phyloP scores from a whole-genome alignment of 2,329 filamentous ascomycete genomes.

The Fusarium veterinarium region DNA sequence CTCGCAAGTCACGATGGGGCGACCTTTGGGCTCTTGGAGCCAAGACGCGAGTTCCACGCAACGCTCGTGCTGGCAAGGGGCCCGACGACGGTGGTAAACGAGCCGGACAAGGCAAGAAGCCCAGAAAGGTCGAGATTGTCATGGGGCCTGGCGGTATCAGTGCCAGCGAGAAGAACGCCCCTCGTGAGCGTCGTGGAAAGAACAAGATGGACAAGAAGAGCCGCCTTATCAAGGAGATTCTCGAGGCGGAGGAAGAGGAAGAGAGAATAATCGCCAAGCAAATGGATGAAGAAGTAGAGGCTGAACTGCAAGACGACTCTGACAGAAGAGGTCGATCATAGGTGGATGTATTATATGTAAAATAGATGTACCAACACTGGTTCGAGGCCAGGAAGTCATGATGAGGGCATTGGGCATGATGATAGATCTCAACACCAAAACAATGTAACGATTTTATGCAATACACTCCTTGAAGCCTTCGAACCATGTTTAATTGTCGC shows the following conservation, averaged over 20 bases:
- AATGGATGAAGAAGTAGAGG: slow-evolving; percentile 48
- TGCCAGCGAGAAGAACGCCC: slow-evolving; percentile 52
- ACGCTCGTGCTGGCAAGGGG: slow-evolving; percentile 68
- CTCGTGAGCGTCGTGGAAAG: slow-evolving; percentile 56
- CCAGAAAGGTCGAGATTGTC: slow-evolving; percentile 51
- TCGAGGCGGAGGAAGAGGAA: slow-evolving; percentile 50
- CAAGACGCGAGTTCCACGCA: slow-evolving; percentile 79
- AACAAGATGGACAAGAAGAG: slow-evolving; percentile 52
- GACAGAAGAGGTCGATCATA: slow-evolving; percentile 22
- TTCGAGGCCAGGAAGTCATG: slow-evolving; percentile 16
- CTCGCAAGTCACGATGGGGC: slow-evolving; percentile 90
- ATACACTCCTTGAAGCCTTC: not conserved
- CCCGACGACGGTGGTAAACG: slow-evolving; percentile 61
- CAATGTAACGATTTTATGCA: slow-evolving; percentile 4
- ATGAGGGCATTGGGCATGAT: slow-evolving; percentile 21
- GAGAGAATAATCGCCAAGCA: slow-evolving; percentile 47
- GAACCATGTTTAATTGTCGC: not conserved
- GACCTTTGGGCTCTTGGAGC: slow-evolving; percentile 96
- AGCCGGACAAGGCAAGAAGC: slow-evolving; percentile 54
- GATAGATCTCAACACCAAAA: slow-evolving; percentile 40
- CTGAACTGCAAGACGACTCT: slow-evolving; percentile 40
- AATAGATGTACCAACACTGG: slow-evolving; percentile 36
- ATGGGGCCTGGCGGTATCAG: slow-evolving; percentile 53
- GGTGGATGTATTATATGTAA: slow-evolving; percentile 29
- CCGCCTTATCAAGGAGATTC: slow-evolving; percentile 55